A percentile compares a stretch with the other conserved stretches of the same genome.
Evolutionary conservation across 2,329 filamentous ascomycete genomes (phyloP).

Genomic region (Phaeomoniella chlamydospora): DNA sequence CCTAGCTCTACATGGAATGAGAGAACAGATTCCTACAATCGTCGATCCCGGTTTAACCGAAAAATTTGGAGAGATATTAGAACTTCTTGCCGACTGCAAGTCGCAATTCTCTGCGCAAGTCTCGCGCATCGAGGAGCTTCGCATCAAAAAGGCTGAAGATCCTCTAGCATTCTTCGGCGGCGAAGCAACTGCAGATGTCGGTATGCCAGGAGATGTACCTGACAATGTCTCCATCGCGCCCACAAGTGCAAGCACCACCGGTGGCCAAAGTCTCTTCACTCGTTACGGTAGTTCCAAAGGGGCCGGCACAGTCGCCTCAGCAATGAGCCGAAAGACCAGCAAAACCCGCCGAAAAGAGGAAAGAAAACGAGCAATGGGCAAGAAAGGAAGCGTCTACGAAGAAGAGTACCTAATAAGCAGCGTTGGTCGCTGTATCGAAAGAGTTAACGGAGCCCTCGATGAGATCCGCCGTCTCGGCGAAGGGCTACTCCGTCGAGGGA

Average conservation of each 20-base stretch:
- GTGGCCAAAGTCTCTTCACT: constrained; percentile 77
- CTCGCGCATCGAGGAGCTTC: constrained; percentile 69
- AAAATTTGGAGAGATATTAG: constrained; percentile 66
- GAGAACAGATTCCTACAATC: constrained; percentile 49
- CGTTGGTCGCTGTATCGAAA: constrained; percentile 67
- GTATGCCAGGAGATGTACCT: constrained; percentile 53
- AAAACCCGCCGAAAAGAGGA: constrained; percentile 86
- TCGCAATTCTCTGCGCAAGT: constrained; percentile 71
- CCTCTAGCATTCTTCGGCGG: constrained; percentile 83
- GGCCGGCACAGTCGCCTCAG: constrained; percentile 45
- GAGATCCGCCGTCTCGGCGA: constrained; percentile 65
- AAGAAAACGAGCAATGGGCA: constrained; percentile 82
- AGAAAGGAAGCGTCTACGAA: constrained; percentile 95
- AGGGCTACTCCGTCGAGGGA: constrained; percentile 62
- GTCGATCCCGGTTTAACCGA: constrained; percentile 72
- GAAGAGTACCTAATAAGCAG: constrained; percentile 93
- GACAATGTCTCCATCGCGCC: constrained; percentile 88
- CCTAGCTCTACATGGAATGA: constrained; percentile 44
- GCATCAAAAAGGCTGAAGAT: constrained; percentile 66
- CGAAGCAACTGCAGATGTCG: constrained; percentile 51
- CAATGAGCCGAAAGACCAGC: constrained; percentile 62
- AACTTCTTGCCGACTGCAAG: constrained; percentile 88
- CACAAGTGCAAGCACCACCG: constrained; percentile 63
- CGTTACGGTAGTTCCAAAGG: constrained; percentile 63
- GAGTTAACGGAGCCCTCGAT: constrained; percentile 56